Evolutionary conservation across 495 filamentous ascomycete genomes (phyloP).

Genomic region (Lepidopterella palustris): DNA sequence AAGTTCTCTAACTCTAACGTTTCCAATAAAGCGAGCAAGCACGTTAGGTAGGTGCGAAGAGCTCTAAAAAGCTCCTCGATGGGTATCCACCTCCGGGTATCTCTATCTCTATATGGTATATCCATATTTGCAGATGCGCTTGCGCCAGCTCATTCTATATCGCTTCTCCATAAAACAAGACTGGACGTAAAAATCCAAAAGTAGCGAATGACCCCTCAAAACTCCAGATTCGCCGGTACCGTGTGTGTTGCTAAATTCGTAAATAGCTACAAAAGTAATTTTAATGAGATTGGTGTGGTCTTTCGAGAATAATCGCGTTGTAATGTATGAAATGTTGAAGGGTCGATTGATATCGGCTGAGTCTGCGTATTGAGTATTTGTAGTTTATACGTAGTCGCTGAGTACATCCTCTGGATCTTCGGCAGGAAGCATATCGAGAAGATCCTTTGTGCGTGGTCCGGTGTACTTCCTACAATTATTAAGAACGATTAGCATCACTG

Average conservation of each 20-base stretch:
- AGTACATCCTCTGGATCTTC: slow-evolving; percentile 29
- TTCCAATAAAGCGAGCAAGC: too few species aligned
- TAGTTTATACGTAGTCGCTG: background rate
- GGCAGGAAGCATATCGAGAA: slow-evolving; percentile 26
- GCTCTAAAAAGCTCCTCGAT: background rate
- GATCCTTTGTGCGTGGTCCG: slow-evolving; percentile 28
- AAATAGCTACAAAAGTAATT: background rate
- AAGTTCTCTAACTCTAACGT: too few species aligned
- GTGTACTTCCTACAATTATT: slow-evolving; percentile 30
- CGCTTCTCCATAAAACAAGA: background rate
- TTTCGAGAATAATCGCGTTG: too few species aligned
- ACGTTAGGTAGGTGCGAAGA: background rate
- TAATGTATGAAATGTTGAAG: background rate
- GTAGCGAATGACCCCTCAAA: background rate
- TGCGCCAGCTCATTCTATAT: background rate
- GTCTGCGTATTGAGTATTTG: background rate
- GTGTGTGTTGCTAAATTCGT: background rate
- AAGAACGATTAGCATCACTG: background rate
- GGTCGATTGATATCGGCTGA: background rate
- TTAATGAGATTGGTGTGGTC: background rate
- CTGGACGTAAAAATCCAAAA: background rate
- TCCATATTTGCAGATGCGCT: background rate
- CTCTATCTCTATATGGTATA: background rate
- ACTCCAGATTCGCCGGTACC: background rate
- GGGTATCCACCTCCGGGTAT: background rate